A percentile compares a stretch with the other conserved stretches of the same genome.
Conservation (phyloP, 2,329 filamentous ascomycete genomes). For the Metarhizium guizhouense region DNA sequence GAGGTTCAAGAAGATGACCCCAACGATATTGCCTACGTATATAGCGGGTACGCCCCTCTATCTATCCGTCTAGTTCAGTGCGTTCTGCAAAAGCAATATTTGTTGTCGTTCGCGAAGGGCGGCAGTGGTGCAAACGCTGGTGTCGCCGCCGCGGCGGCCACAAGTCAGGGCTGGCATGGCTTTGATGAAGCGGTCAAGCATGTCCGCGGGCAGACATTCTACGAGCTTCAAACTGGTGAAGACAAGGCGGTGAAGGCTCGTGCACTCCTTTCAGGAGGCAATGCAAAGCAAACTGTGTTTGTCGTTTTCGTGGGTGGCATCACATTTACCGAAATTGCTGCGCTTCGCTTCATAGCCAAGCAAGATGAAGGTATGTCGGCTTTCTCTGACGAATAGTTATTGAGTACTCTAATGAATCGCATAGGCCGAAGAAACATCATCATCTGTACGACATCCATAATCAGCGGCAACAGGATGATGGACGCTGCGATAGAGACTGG, state of each 20-base stretch:
- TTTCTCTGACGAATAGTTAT: not conserved
- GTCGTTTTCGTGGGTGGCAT: constrained; percentile 98
- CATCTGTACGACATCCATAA: constrained; percentile 85
- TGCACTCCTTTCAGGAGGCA: constrained; percentile 71
- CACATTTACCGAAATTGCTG: constrained; percentile 92
- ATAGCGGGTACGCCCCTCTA: constrained; percentile 91
- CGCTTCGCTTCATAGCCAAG: constrained; percentile 78
- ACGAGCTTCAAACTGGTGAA: constrained; percentile 83
- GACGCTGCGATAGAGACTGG: constrained; percentile 70
- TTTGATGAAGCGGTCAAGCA: constrained; percentile 91
- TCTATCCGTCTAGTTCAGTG: constrained; percentile 88
- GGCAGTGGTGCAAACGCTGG: constrained; percentile 29
- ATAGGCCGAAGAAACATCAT: constrained; percentile 70
- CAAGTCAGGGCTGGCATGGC: constrained; percentile 77
- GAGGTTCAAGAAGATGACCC: constrained; percentile 94
- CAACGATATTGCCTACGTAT: constrained; percentile 94
- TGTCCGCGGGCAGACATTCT: constrained; percentile 80
- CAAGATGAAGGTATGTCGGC: constrained; percentile 61
- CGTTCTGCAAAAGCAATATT: constrained; percentile 80
- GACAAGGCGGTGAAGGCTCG: constrained; percentile 86
- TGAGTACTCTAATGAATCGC: constrained; percentile 10
- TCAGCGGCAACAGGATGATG: constrained; percentile 86
- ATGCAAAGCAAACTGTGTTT: constrained; percentile 75
- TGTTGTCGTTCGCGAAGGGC: constrained; percentile 62
- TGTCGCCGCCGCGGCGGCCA: constrained; percentile 34